Conservation (phyloP, 441 rosid species). For the Hura crepitans region DNA sequence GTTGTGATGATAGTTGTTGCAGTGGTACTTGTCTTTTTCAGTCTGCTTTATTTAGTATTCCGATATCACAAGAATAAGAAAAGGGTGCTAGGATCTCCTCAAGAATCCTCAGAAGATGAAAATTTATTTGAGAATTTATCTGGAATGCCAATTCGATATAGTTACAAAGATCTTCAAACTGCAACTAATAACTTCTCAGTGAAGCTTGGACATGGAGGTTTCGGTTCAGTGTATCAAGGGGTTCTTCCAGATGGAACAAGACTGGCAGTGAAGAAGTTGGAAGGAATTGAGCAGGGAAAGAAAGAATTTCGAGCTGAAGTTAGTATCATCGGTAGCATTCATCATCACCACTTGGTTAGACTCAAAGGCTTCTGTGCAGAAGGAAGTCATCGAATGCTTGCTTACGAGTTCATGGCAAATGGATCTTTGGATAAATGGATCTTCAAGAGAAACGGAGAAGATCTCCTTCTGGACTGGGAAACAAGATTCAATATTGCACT, state of each 20-base stretch:
- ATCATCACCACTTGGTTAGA: conserved; percentile 83
- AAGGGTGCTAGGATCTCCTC: conserved; percentile 35
- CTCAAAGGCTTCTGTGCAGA: conserved; percentile 87
- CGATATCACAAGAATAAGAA: conserved; percentile 40
- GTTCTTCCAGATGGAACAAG: conserved; percentile 72
- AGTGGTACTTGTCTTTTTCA: conserved; percentile 45
- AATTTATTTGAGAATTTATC: conserved; percentile 61
- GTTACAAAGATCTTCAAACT: conserved; percentile 66
- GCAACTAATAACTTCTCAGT: conserved; percentile 74
- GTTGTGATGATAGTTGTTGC: conserved; percentile 48
- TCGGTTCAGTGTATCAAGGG: conserved; percentile 85
- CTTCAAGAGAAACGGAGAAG: conserved; percentile 47
- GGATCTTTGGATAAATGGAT: conserved; percentile 91
- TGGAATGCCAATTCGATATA: conserved; percentile 77
- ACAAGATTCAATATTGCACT: conserved; percentile 75
- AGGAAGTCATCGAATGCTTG: conserved; percentile 80
- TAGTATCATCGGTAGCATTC: conserved; percentile 82
- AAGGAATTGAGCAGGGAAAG: conserved; percentile 90
- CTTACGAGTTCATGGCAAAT: conserved; percentile 77
- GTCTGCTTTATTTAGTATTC: conserved; percentile 45
- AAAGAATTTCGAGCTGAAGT: conserved; percentile 97
- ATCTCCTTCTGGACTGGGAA: conserved; percentile 58
- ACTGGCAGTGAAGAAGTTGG: conserved; percentile 87
- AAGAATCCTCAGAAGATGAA: conserved; percentile 67
- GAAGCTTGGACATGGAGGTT: conserved; percentile 92